phyloP scores from a whole-genome alignment of 129 eudicot species.

The Heracleum sosnowskyi region DNA sequence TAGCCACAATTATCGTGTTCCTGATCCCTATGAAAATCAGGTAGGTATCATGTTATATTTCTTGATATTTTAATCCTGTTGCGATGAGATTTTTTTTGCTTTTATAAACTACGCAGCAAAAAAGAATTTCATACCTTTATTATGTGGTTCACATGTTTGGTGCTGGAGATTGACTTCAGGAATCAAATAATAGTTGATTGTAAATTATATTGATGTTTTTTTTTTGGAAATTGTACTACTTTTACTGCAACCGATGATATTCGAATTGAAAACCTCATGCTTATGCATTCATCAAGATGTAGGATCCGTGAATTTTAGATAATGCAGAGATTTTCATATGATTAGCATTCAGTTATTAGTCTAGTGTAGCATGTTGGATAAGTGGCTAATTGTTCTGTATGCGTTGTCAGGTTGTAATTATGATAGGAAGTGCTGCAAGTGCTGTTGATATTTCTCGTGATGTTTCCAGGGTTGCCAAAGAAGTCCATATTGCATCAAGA shows the following conservation, averaged over 20 bases:
- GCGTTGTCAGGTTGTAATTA: slow-evolving; percentile 58
- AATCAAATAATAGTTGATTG: not conserved
- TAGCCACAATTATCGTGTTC: slow-evolving; percentile 85
- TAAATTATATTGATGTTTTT: not conserved
- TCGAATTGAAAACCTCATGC: not conserved
- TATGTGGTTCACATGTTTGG: not conserved
- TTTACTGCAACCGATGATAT: not conserved
- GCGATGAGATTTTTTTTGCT: not conserved
- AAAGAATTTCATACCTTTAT: no score
- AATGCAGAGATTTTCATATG: not conserved
- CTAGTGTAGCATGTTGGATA: not conserved
- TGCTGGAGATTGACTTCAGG: not conserved
- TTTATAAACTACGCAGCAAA: not conserved
- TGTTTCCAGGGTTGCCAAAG: slow-evolving; percentile 60
- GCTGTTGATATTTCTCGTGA: slow-evolving; percentile 87
- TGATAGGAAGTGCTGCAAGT: slow-evolving; percentile 84
- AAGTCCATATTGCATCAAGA: slow-evolving; percentile 84
- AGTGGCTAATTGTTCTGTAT: not conserved
- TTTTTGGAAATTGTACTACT: not conserved
- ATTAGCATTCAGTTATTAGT: not conserved
- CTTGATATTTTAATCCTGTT: not conserved
- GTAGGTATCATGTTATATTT: slow-evolving; percentile 28
- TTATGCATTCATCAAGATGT: not conserved
- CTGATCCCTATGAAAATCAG: slow-evolving; percentile 67
- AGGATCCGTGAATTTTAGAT: not conserved